Evolutionary conservation across 805 yeast genomes (phyloP), one percentile per base, ranked within the genome.

Genomic region (Yarrowia alimentaria): DNA sequence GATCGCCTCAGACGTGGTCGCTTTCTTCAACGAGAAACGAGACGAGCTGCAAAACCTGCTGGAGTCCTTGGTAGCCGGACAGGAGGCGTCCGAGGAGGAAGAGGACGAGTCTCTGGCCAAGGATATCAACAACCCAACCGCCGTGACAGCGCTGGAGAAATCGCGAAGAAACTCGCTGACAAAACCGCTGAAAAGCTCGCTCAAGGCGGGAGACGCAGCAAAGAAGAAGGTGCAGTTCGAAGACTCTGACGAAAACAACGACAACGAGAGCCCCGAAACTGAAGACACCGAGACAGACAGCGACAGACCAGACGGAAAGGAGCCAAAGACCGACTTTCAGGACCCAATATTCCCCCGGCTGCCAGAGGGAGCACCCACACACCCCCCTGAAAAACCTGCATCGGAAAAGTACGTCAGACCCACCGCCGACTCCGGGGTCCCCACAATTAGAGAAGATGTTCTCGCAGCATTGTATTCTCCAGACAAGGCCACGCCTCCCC

Each of bases 161-260:
- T 40, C 19, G 33, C 47, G 47, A 6, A 32, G 47, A 2, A 40
- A 40, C 25, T 40, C 47, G 47, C 47, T 40, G 18, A 26, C 47
- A 7, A 40, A 40, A n/a, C 47, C 47, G 33, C 47, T 40, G 25
- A 40, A 40, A 16, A 26, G 33, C 24, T 40, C 47, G 5, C 47
- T 40, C 19, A 40, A 40, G 13, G 47, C 47, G 7, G 47, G 47
- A 26, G 47, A 40, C 13, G 47, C 33, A 3, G 28, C 47, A 32
- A 40, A 40, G 33, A 40, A 40, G 26, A 40, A 40, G 47, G 47
- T 40, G 33, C 25, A 26, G 47, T 40, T 40, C n/a, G 33, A 40
- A 13, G 45, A 37, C 5, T 21, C 20, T 13, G 40, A 22, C 11
- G 40, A 34, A 6, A 14, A 37, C 22, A 31, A 18, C 17, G 45